Conservation (phyloP, 2,329 filamentous ascomycete genomes). For the Fusarium lateritium region DNA sequence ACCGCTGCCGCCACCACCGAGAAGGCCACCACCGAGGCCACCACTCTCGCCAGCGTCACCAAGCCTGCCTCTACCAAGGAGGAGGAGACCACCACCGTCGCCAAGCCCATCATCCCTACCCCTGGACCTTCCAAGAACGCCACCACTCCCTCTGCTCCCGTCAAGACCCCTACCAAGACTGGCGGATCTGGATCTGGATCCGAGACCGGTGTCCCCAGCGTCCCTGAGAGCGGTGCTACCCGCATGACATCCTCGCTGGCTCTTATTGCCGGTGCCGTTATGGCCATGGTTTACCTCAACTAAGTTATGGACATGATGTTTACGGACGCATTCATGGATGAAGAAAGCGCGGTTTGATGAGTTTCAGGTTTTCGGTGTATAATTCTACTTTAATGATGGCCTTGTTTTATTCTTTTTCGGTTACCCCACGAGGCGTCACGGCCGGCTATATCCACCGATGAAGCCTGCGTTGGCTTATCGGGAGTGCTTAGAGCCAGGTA, state of each 20-base stretch:
- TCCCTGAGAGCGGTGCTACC: conserved; percentile 51
- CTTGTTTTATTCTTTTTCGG: conserved; percentile 49
- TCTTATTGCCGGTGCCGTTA: conserved; percentile 53
- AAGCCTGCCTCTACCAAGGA: conserved; percentile 28
- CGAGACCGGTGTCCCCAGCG: conserved; percentile 40
- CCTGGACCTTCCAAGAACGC: conserved; percentile 34
- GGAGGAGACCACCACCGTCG: conserved; percentile 27
- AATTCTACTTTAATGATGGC: conserved; percentile 49
- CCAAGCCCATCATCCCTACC: conserved; percentile 34
- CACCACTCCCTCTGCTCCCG: conserved; percentile 23
- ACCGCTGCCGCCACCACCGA: conserved; percentile 31
- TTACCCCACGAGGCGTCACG: conserved; percentile 49
- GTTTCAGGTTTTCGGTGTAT: conserved; percentile 45
- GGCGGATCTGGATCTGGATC: conserved; percentile 17
- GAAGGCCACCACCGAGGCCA: conserved; percentile 39
- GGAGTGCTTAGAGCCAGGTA: conserved; percentile 44
- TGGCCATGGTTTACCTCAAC: conserved; percentile 54
- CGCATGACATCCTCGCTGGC: conserved; percentile 53
- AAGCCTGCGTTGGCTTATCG: conserved; percentile 41
- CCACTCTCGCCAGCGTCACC: conserved; percentile 40
- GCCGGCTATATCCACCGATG: conserved; percentile 43
- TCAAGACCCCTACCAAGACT: conserved; percentile 29
- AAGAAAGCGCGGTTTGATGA: conserved; percentile 46
- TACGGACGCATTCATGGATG: conserved; percentile 33
- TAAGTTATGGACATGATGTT: conserved; percentile 47